phyloP scores from a whole-genome alignment of 805 yeast species.

The Sugiyamaella valdiviana region DNA sequence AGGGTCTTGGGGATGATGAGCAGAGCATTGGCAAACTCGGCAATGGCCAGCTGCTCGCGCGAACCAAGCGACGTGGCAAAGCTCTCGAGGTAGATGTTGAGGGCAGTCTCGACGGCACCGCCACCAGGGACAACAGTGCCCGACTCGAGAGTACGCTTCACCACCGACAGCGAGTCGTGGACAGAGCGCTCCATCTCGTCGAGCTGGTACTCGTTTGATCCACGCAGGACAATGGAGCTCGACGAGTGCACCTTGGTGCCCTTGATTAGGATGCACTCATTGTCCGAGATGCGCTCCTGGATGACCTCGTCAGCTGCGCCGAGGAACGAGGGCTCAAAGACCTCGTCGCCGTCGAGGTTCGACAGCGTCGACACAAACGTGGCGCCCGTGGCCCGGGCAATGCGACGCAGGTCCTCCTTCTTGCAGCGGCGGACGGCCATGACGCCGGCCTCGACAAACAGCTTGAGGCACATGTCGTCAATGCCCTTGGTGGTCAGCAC shows the following conservation, averaged over 20 bases:
- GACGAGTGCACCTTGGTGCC: constrained; percentile 91
- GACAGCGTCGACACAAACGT: constrained; percentile 80
- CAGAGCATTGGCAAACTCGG: constrained; percentile 90
- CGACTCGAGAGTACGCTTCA: constrained; percentile 90
- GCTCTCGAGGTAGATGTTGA: constrained; percentile 89
- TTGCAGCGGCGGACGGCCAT: constrained; percentile 97
- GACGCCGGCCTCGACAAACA: constrained; percentile 83
- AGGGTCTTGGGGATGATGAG: constrained; percentile 91
- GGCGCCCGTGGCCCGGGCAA: constrained; percentile 98
- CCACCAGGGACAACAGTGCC: constrained; percentile 98
- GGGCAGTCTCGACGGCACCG: constrained; percentile 97
- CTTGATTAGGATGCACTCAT: constrained; percentile 88
- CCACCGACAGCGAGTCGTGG: constrained; percentile 90
- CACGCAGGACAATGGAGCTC: constrained; percentile 86
- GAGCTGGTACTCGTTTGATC: constrained; percentile 85
- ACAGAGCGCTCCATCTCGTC: constrained; percentile 98
- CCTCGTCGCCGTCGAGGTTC: constrained; percentile 93
- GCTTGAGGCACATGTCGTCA: constrained; percentile 86
- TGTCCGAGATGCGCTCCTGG: constrained; percentile 89
- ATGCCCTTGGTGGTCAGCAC: constrained; percentile 91
- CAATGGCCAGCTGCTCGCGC: constrained; percentile 95
- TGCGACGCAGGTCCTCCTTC: constrained; percentile 92
- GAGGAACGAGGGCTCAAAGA: constrained; percentile 73
- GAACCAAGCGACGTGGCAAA: constrained; percentile 98
- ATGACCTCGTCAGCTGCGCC: constrained; percentile 88